A percentile compares a stretch with the other conserved stretches of the same genome.
Evolutionary conservation across 768 basidiomycete species (phyloP).

Genomic region (Calocera viscosa): DNA sequence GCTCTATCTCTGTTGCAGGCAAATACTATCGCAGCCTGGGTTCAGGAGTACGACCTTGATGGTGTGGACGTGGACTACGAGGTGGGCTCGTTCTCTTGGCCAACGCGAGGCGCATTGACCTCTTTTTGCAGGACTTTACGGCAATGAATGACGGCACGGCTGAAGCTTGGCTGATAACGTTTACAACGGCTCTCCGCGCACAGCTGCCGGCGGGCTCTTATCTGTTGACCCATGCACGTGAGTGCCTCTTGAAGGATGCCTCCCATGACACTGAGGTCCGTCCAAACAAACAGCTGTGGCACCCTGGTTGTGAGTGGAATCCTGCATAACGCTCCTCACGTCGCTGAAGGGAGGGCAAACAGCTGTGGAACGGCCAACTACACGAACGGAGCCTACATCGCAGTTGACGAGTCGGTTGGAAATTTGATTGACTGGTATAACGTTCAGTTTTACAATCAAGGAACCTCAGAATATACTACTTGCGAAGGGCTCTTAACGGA

Average conservation of each 20-base stretch:
- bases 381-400: slow-evolving; percentile 25
- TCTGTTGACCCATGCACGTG: slow-evolving; percentile 31
- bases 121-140: slow-evolving; percentile 52
- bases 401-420: slow-evolving; percentile 31
- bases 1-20: no score
- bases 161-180: slow-evolving; percentile 35
- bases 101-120: slow-evolving; percentile 39
- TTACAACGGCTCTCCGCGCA: slow-evolving; percentile 28
- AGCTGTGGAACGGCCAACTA: background rate
- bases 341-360: no score
- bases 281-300: slow-evolving; percentile 32
- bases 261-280: no score
- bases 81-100: no score
- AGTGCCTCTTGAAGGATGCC: slow-evolving; percentile 10
- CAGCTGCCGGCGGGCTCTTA: slow-evolving; percentile 28
- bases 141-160: slow-evolving; percentile 45
- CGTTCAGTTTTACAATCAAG: slow-evolving; percentile 9
- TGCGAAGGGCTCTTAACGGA: slow-evolving; percentile 45
- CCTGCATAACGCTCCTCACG: no score
- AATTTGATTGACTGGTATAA: slow-evolving; percentile 36
- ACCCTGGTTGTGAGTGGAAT: no score
- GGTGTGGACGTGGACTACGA: no score
- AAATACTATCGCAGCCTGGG: slow-evolving; percentile 52
- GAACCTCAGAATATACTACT: slow-evolving; percentile 43
- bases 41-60: slow-evolving; percentile 47